Evolutionary conservation across 2,329 filamentous ascomycete species (phyloP).

Genomic region (Aciculosporium take): DNA sequence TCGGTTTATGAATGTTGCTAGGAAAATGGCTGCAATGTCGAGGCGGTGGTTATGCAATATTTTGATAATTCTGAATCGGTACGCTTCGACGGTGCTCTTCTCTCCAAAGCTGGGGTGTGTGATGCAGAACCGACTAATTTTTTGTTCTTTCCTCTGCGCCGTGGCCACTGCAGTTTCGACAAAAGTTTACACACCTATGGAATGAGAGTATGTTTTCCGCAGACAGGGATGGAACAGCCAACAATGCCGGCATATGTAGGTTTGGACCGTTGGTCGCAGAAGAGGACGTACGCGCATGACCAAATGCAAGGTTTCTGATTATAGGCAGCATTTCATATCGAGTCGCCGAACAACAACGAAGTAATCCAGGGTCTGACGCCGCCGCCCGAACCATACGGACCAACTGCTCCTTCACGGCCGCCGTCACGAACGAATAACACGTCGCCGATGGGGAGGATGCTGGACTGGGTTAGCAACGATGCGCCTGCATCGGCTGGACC

Average conservation of each 20-base stretch:
- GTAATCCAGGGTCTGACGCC: conserved; percentile 30
- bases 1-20: no score
- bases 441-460: conserved; percentile 40
- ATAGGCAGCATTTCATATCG: conserved; percentile 38
- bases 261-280: background rate
- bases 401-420: conserved; percentile 42
- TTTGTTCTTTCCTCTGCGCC: background rate
- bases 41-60: conserved; percentile 36
- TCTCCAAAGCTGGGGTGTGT: no score
- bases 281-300: background rate
- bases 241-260: conserved; percentile 31
- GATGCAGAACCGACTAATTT: background rate
- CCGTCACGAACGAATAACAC: conserved; percentile 44
- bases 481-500: conserved; percentile 19
- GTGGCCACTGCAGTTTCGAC: conserved; percentile 25
- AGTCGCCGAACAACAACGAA: conserved; percentile 32
- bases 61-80: conserved; percentile 31
- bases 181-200: conserved; percentile 35
- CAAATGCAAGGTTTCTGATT: background rate
- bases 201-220: conserved; percentile 39
- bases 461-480: conserved; percentile 31
- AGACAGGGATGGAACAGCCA: conserved; percentile 35
- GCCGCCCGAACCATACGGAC: conserved; percentile 24
- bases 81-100: conserved; percentile 5
- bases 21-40: conserved; percentile 30